phyloP scores from a whole-genome alignment of 257 asterid species.

The Linaria vulgaris region DNA sequence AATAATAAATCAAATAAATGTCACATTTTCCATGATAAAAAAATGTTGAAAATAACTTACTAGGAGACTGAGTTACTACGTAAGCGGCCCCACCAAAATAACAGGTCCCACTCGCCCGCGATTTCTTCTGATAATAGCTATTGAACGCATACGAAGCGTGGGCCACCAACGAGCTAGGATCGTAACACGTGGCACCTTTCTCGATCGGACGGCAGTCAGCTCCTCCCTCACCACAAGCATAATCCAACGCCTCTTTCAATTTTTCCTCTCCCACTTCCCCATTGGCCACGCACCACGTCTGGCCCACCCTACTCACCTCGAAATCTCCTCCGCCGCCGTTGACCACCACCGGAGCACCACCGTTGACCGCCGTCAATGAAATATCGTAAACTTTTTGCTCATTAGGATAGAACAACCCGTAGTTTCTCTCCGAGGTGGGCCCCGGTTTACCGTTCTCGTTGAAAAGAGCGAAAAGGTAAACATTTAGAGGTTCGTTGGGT shows the following conservation, averaged over 20 bases:
- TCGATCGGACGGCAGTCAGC: conserved; percentile 91
- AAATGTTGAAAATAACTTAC: conserved; percentile 55
- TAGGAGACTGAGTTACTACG: conserved; percentile 67
- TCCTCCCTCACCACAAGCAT: conserved; percentile 79
- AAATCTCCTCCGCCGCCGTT: conserved; percentile 32
- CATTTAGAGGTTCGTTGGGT: conserved; percentile 63
- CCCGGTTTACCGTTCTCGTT: conserved; percentile 84
- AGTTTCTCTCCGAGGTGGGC: conserved; percentile 65
- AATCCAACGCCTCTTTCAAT: conserved; percentile 58
- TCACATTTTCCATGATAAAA: too few species aligned
- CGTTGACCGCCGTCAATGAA: conserved; percentile 33
- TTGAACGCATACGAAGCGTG: conserved; percentile 93
- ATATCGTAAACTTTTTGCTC: conserved; percentile 60
- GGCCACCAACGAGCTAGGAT: conserved; percentile 62
- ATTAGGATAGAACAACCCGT: conserved; percentile 71
- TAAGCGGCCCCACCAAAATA: conserved; percentile 73
- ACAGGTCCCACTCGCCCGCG: conserved; percentile 64
- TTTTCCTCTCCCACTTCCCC: conserved; percentile 39
- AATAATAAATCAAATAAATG: too few species aligned
- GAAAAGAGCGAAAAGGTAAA: conserved; percentile 73
- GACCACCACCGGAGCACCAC: conserved; percentile 14
- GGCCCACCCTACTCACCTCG: conserved; percentile 29
- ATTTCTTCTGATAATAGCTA: conserved; percentile 77
- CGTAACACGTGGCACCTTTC: conserved; percentile 59
- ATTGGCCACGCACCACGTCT: conserved; percentile 91